Conservation (phyloP, 306 rosid species). For the Rosa chinensis region DNA sequence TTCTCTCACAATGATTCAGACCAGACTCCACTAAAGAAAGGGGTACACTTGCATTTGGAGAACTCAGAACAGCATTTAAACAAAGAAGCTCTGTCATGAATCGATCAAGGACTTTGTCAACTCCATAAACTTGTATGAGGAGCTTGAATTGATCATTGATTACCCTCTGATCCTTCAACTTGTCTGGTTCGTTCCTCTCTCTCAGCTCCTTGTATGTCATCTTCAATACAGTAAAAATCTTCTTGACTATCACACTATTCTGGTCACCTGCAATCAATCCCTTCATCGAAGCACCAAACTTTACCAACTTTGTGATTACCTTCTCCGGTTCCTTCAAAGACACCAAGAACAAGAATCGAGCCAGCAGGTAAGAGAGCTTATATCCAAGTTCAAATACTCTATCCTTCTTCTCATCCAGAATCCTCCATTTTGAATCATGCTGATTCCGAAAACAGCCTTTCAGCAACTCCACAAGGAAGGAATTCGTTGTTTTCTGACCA, state of each 20-base stretch:
- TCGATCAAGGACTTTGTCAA: neutral
- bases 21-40: neutral
- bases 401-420: neutral
- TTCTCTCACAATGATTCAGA: neutral
- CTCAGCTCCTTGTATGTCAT: conserved; percentile 1
- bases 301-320: neutral
- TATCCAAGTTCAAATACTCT: neutral
- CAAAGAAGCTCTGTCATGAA: neutral
- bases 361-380: neutral
- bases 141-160: neutral
- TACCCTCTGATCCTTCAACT: neutral
- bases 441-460: neutral
- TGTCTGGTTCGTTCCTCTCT: neutral
- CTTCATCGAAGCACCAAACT: neutral
- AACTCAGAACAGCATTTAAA: neutral
- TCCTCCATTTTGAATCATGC: neutral
- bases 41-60: neutral
- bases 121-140: neutral
- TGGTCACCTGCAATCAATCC: neutral
- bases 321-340: conserved; percentile 5
- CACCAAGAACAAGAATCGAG: conserved; percentile 6
- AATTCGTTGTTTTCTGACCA: neutral
- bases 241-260: conserved; percentile 1
- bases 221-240: neutral
- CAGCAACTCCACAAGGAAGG: neutral